These are phyloP conservation scores for Cytospora paraplurivora DNA, from an alignment of 2,329 filamentous ascomycete species.

Conservation along the genomic window DNA sequence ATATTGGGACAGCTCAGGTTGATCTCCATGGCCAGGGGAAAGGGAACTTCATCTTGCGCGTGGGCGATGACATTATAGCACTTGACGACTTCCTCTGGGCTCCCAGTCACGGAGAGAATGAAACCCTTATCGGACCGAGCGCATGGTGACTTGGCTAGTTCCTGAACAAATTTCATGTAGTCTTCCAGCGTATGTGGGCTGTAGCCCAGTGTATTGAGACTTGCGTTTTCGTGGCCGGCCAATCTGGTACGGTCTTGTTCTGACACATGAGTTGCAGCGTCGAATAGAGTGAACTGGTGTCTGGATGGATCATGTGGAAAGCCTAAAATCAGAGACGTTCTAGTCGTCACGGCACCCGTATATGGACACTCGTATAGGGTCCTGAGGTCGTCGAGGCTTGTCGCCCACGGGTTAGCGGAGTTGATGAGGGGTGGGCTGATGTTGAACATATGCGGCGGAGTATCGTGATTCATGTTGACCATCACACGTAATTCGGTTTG, in stretches of 20 bases:
- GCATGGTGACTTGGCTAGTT: constrained; percentile 42
- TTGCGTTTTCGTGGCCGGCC: constrained; percentile 41
- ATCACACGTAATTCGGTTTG: neutral
- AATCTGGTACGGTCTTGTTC: constrained; percentile 22
- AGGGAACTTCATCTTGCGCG: constrained; percentile 40
- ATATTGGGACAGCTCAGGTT: constrained; percentile 83
- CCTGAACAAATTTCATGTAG: constrained; percentile 60
- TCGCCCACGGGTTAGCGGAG: constrained; percentile 76
- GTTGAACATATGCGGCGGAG: constrained; percentile 48
- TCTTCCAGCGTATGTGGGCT: constrained; percentile 61
- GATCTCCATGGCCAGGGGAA: constrained; percentile 69
- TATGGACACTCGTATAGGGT: constrained; percentile 61
- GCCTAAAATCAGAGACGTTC: constrained; percentile 66
- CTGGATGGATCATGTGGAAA: constrained; percentile 62
- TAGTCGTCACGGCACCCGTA: constrained; percentile 74
- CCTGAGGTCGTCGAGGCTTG: constrained; percentile 61
- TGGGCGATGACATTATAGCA: constrained; percentile 56
- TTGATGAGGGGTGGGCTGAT: constrained; percentile 72
- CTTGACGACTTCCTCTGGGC: constrained; percentile 54
- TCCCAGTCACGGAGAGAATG: constrained; percentile 72
- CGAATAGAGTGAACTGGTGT: constrained; percentile 70
- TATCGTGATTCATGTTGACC: constrained; percentile 8
- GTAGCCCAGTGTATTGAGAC: constrained; percentile 74
- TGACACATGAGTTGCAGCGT: constrained; percentile 38
- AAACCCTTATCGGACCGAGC: constrained; percentile 54